Evolutionary conservation across 495 filamentous ascomycete genomes (phyloP).

Genomic region (Daldinia grandis): DNA sequence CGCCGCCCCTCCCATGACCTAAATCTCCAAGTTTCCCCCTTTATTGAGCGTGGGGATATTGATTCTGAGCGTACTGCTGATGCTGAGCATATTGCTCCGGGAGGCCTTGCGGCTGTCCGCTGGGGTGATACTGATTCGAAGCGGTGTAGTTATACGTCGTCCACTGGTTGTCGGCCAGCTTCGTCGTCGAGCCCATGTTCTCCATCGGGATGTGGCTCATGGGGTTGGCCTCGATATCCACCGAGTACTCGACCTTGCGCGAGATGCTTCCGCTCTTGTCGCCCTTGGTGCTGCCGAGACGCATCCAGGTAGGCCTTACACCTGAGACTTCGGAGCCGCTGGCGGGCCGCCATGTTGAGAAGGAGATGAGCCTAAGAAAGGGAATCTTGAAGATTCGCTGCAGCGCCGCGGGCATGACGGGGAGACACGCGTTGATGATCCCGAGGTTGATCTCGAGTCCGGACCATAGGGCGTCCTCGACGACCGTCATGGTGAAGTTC

Average conservation of each 20-base stretch:
- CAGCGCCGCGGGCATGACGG: not conserved
- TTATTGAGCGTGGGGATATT: not conserved
- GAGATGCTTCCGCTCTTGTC: not conserved
- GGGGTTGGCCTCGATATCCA: not conserved
- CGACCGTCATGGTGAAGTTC: constrained; percentile 6
- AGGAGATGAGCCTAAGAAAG: not conserved
- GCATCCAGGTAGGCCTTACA: not conserved
- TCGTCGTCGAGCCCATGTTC: not conserved
- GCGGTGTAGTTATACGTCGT: not conserved
- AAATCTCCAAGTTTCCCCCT: not conserved
- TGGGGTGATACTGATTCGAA: not conserved
- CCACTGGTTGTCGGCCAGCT: not conserved
- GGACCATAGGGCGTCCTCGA: constrained; percentile 11
- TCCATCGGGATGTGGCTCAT: not conserved
- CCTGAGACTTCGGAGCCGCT: not conserved
- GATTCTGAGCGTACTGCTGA: not conserved
- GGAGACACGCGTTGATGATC: constrained; percentile 6
- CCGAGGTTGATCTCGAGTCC: constrained; percentile 10
- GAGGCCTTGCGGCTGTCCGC: not conserved
- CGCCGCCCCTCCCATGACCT: not conserved
- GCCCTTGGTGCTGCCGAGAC: not conserved
- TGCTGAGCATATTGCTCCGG: too few species aligned
- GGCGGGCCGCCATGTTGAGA: not conserved
- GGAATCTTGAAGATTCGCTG: not conserved
- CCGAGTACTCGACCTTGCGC: not conserved